These are phyloP conservation scores for Glycine soja DNA, from an alignment of 306 rosid genomes.

Conservation along the genomic window DNA sequence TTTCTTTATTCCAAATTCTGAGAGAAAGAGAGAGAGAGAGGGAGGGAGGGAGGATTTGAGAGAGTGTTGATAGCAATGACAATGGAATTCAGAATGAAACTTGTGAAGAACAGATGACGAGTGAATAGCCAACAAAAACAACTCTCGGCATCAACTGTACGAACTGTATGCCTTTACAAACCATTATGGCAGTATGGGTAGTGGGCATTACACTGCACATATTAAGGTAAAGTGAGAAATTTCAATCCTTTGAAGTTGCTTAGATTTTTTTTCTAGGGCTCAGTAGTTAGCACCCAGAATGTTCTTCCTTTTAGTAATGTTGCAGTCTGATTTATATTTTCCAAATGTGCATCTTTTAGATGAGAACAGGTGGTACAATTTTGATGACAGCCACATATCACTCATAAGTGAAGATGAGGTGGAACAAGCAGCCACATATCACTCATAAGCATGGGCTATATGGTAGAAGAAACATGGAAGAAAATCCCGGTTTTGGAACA, in stretches of 20 bases:
- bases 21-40: neutral
- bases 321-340: slow-evolving; percentile 27
- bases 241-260: slow-evolving; percentile 13
- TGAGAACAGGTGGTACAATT: slow-evolving; percentile 91
- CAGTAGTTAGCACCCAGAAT: neutral
- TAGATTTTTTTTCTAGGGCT: neutral
- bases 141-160: slow-evolving; percentile 74
- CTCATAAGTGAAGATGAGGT: slow-evolving; percentile 92
- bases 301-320: slow-evolving; percentile 26
- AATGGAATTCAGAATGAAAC: neutral
- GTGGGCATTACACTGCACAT: slow-evolving; percentile 98
- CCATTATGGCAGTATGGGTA: slow-evolving; percentile 97
- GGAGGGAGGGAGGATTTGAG: too few species aligned
- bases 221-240: slow-evolving; percentile 74
- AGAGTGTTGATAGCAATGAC: neutral
- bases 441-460: too few species aligned
- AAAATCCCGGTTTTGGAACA: too few species aligned
- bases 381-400: slow-evolving; percentile 93
- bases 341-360: slow-evolving; percentile 73
- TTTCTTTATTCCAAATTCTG: neutral
- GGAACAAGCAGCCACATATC: too few species aligned
- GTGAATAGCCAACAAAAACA: slow-evolving; percentile 89
- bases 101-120: slow-evolving; percentile 35
- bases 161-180: slow-evolving; percentile 92
- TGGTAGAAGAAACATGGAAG: too few species aligned